phyloP scores from a whole-genome alignment of 331 rosid species.

The Quercus lobata region DNA sequence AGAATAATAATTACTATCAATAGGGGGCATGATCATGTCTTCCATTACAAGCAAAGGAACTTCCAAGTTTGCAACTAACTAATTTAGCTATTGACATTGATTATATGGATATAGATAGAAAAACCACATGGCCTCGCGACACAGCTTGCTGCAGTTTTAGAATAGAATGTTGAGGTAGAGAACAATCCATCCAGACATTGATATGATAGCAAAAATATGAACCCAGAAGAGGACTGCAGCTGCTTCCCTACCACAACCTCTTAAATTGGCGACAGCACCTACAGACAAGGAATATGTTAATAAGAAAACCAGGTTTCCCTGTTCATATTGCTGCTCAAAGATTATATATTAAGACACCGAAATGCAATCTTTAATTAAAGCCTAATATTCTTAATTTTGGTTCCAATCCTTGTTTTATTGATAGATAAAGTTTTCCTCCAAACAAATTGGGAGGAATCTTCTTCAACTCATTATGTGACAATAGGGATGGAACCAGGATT shows the following conservation, averaged over 20 bases:
- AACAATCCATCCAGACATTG: conserved; percentile 92
- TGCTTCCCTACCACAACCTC: conserved; percentile 96
- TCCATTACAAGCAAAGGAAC: background rate
- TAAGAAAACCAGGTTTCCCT: background rate
- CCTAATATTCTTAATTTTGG: background rate
- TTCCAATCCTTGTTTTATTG: background rate
- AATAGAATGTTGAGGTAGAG: conserved; percentile 73
- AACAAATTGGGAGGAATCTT: too few relatives aligned
- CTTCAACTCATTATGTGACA: too few relatives aligned
- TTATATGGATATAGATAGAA: conserved; percentile 10
- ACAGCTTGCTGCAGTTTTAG: conserved; percentile 25
- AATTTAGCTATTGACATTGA: conserved; percentile 17
- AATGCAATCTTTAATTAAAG: background rate
- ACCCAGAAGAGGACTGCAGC: conserved; percentile 97
- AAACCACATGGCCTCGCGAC: background rate
- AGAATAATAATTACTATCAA: background rate
- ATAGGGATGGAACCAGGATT: too few relatives aligned
- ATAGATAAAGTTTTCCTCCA: too few relatives aligned
- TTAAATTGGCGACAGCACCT: conserved; percentile 97
- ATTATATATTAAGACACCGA: background rate
- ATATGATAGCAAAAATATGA: conserved; percentile 83
- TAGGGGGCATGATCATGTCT: background rate
- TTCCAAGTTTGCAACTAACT: background rate
- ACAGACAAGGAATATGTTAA: conserved; percentile 8
- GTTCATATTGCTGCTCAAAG: background rate